Percentiles rank a stretch among this genome's conserved stretches.
phyloP scores from a whole-genome alignment of 2,329 filamentous ascomycete genomes.

The Calonectria hawksworthii region DNA sequence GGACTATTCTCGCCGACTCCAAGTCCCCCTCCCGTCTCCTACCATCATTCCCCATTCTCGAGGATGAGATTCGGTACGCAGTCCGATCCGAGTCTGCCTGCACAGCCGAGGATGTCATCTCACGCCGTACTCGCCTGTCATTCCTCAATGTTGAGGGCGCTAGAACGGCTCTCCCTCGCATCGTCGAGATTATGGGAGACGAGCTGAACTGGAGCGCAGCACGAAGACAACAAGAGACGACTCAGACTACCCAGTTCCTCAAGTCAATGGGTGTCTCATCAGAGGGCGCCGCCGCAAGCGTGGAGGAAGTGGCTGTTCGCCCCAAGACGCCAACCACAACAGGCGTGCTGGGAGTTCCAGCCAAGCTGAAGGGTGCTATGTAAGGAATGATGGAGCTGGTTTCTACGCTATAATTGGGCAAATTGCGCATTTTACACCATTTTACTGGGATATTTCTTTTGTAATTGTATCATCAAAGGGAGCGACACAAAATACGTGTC shows the following conservation, averaged over 20 bases:
- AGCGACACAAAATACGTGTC: background rate
- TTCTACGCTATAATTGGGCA: background rate
- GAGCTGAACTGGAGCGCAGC: constrained; percentile 75
- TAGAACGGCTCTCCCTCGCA: constrained; percentile 75
- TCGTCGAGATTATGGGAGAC: constrained; percentile 80
- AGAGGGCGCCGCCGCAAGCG: constrained; percentile 38
- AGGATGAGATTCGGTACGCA: constrained; percentile 80
- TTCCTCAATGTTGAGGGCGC: constrained; percentile 82
- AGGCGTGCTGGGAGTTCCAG: constrained; percentile 10
- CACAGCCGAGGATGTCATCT: constrained; percentile 79
- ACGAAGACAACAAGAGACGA: constrained; percentile 69
- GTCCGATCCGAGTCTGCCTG: constrained; percentile 81
- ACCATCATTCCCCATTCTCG: constrained; percentile 78
- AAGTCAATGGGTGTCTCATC: constrained; percentile 59
- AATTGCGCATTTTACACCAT: too few relatives aligned
- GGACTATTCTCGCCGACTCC: constrained; percentile 75
- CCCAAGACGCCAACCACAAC: background rate
- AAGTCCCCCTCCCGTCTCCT: constrained; percentile 71
- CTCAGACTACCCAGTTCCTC: constrained; percentile 64
- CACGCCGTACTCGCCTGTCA: constrained; percentile 79
- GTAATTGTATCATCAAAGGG: constrained; percentile 8
- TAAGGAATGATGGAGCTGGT: background rate
- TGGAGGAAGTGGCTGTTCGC: constrained; percentile 30
- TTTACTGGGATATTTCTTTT: background rate
- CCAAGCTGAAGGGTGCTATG: constrained; percentile 14